Base-by-base conservation (phyloP, 2,329 filamentous ascomycete genomes). In the Diaporthe ampelina region DNA sequence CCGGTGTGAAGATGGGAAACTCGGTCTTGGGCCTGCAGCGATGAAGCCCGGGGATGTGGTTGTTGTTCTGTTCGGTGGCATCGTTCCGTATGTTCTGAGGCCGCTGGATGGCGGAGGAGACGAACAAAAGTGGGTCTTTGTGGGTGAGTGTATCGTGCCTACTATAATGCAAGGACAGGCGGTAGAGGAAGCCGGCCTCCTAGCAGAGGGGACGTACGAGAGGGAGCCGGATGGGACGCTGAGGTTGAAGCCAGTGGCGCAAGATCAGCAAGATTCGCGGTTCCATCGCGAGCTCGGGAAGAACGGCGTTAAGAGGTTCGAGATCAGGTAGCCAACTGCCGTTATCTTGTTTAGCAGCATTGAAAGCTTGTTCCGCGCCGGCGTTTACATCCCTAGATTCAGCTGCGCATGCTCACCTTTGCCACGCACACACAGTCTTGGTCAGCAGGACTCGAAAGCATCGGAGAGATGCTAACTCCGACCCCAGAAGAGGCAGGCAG, bases 141-240 rank as follows among this genome's bases (percentile, higher is more conserved):
- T 76, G 7, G 75, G 75, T 6, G 75, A 76, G 70, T 76, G 75
- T 54, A 74, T 75, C 32, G 70, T 76, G 21, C 72, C 74, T 3
- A 73, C 57, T 21, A 56, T 76, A 43, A 76, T 76, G 76, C 72
- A 76, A 40, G 76, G 76, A 10, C 72, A 76, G 63, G 76, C 72
- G 9, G 74, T 76, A 37, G 52, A 61, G 32, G 69, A 35, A 35
- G 75, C 70, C 13, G 73, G 75, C 13, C 24, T 76, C n/a, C 43
- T 75, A 40, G 70, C 45, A 35, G 45, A 69, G 1, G 74, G 67
- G 9, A 68, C 67, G 32, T 76, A 68, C 56, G 37, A 48, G 29
- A 35, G 68, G 45, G 40, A n/a, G 11, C 19, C 40, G 29, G 43
- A 54, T 59, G 75, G 73, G 29, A 57, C 24, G 52, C 43, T 73